Evolutionary conservation across 2,329 filamentous ascomycete genomes (phyloP), one percentile per base, ranked within the genome.

Genomic region (Passalora sequoiae): DNA sequence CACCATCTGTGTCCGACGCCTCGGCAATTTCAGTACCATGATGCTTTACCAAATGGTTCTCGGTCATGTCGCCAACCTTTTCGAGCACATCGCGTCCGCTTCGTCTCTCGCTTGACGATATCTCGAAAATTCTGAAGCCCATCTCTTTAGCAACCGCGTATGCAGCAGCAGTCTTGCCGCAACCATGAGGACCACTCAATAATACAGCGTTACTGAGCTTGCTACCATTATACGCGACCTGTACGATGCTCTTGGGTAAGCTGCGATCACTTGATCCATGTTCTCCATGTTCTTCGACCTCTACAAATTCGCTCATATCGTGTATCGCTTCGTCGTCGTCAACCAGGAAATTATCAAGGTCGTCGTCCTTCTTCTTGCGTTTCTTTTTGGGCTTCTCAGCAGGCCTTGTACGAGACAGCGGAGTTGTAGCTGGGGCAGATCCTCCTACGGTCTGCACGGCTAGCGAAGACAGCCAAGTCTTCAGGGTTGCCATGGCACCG

Each of bases 61-160:
- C 83, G 3, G 89, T 92, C 91, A 98, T 97, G 65, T 98, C 89
- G 29, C 92, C 94, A 32, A 98, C 87, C 55, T 79, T 86, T 58
- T 98, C 92, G 24, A 94, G 64, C 36, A 98, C 81, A 58, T 98
- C 92, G 62, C 84, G 92, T 22, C 89, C 91, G 59, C 80, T 94
- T 49, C 92, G 77, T 38, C 89, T 81, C 54, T 80, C 87, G 47
- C 87, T 80, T 0, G 91, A 71, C 58, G 94, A 94, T 60, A 98
- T 89, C 65, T 98, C 92, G 54, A 98, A 98, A 1, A 98, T 78
- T 58, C 95, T 89, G 59, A 94, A 97, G 1, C 79, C 88, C 12
- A 97, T 74, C 66, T 98, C 91, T 59, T 86, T 91, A 4, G 92
- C 91, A 30, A 89, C 84, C 3, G 92, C 92, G 64, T 94, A 89